Conservation (phyloP, 192 early-diverging fungal genomes). For the Podila minutissima region DNA sequence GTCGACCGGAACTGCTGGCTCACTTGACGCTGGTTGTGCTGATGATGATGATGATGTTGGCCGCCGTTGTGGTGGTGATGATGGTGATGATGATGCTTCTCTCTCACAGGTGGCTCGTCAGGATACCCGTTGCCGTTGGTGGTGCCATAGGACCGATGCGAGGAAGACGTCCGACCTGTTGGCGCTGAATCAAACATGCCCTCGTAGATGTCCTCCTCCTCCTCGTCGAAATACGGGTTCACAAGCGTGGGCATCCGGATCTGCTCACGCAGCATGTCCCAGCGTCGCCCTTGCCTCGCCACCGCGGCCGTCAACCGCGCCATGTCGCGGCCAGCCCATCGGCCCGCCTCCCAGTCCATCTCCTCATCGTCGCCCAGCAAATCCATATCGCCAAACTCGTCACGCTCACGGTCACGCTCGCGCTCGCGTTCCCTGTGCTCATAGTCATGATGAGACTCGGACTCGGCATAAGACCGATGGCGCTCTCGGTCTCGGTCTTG, state of each 20-base stretch:
- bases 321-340: slow-evolving; percentile 48
- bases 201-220: slow-evolving; percentile 34
- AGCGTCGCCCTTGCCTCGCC: slow-evolving; percentile 41
- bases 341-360: slow-evolving; percentile 36
- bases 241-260: slow-evolving; percentile 39
- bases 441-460: background rate
- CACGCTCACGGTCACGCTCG: background rate
- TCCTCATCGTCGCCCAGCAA: slow-evolving; percentile 21
- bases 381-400: background rate
- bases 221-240: slow-evolving; percentile 22
- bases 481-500: background rate
- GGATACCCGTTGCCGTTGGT: background rate
- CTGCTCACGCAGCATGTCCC: slow-evolving; percentile 39
- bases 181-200: slow-evolving; percentile 17
- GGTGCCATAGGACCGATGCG: background rate
- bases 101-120: background rate
- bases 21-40: background rate
- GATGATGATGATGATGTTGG: slow-evolving; percentile 2
- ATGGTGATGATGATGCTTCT: background rate
- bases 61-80: background rate
- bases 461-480: background rate
- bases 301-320: slow-evolving; percentile 42
- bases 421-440: background rate
- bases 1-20: slow-evolving; percentile 1
- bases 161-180: background rate